Evolutionary conservation across 371 early-diverging fungal genomes (phyloP), one percentile per base, ranked within the genome.

Genomic region (Apophysomyces trapeziformis): DNA sequence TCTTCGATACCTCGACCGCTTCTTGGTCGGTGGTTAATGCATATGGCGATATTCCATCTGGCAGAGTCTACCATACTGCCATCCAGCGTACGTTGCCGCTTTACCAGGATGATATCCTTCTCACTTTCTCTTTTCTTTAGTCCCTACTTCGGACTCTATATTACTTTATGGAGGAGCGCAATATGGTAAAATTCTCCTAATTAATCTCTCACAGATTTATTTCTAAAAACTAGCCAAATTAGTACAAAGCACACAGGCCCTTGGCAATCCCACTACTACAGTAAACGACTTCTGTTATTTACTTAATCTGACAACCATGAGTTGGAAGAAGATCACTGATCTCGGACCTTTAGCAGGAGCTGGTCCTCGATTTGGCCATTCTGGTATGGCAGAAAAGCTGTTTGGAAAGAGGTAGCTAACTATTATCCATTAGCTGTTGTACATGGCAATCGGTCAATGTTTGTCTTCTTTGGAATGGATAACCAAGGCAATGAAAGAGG

Each of bases 331-430:
- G 16, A 44, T 69, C 1, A 50, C 54, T 9, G 18, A 56, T 43
- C 61, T 69, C 0, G 54, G 54, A 14, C 38, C 68, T 41, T 14
- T 32, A 21, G 38, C 38, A 36, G 69, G 69, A 5, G 69, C 69
- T 43, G 70, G 70, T 26, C 66, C 70, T 13, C 63, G 70, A 8
- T 70, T 57, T 36, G 70, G 70, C 4, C 70, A 70, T 56, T 66
- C 70, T 45, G 70, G 70, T 70, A 64, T 35, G 37, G n/a, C 26
- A 61, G 7, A 44, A 47, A 47, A 47, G 16, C 5, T 11, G 54
- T n/a, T 26, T 50, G 21, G 16, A 44, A 5, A 38, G 35, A 67
- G 35, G 2, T 64, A 45, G 5, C 57, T 56, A 12, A 7, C 0
- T 47, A 21, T 39, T 6, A 59, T 26, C n/a, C 21, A 32, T 21